phyloP scores from a whole-genome alignment of 768 basidiomycete species.

The Lactarius vividus region DNA sequence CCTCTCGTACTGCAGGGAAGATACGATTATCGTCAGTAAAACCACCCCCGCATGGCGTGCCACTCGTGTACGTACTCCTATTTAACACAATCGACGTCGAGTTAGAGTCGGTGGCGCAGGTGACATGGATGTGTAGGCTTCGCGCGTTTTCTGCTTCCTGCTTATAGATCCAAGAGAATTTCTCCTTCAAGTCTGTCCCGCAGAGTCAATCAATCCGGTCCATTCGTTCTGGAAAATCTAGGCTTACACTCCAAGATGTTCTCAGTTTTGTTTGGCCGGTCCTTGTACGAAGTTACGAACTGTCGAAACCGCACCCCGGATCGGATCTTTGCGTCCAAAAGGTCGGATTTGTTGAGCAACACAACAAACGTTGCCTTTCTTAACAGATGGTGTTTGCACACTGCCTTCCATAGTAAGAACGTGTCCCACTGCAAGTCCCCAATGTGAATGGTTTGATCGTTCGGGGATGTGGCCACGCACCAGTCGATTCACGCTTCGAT shows the following conservation, averaged over 20 bases:
- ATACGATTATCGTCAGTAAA: constrained; percentile 11
- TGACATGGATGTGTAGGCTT: constrained; percentile 52
- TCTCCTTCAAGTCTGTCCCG: constrained; percentile 47
- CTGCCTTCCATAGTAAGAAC: constrained; percentile 55
- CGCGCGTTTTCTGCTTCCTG: constrained; percentile 47
- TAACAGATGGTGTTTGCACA: constrained; percentile 58
- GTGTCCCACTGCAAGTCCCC: constrained; percentile 46
- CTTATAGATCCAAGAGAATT: constrained; percentile 49
- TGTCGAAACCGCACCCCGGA: constrained; percentile 51
- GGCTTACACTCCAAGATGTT: constrained; percentile 52
- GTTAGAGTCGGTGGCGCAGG: constrained; percentile 54
- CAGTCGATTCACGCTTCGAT: constrained; percentile 56
- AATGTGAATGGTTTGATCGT: constrained; percentile 8
- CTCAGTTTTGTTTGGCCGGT: constrained; percentile 50
- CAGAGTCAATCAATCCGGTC: neutral
- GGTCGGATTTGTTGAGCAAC: constrained; percentile 62
- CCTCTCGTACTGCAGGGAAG: constrained; percentile 31
- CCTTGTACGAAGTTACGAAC: constrained; percentile 54
- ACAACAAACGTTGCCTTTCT: constrained; percentile 53
- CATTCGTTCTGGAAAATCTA: neutral
- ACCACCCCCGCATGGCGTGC: neutral
- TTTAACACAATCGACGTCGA: constrained; percentile 48
- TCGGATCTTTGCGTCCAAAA: constrained; percentile 52
- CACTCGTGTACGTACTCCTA: constrained; percentile 40
- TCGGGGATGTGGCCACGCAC: constrained; percentile 35